A percentile compares a stretch with the other conserved stretches of the same genome.
phyloP scores from a whole-genome alignment of 345 rosid genomes.

The Eucalyptus microcorys region DNA sequence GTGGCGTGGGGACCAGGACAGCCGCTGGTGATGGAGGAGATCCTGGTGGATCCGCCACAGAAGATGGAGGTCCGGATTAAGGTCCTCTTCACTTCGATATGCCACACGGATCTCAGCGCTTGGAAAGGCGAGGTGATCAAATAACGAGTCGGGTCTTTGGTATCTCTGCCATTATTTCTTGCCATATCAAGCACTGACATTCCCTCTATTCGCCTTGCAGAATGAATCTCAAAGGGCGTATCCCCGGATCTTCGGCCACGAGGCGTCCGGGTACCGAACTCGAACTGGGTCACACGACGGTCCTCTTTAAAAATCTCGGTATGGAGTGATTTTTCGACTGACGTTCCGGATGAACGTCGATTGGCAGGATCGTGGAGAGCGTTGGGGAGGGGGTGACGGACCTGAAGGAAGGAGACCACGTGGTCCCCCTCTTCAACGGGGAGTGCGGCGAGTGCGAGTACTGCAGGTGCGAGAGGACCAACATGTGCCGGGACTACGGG shows the following conservation, averaged over 20 bases:
- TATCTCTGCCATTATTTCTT: background rate
- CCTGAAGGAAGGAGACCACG: constrained; percentile 47
- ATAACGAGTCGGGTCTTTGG: background rate
- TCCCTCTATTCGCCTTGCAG: background rate
- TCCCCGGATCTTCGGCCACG: constrained; percentile 69
- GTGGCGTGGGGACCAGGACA: constrained; percentile 44
- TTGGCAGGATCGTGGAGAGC: constrained; percentile 47
- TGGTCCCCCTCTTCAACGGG: constrained; percentile 55
- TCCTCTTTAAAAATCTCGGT: background rate
- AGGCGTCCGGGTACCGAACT: constrained; percentile 57
- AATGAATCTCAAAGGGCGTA: constrained; percentile 50
- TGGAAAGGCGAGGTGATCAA: constrained; percentile 48
- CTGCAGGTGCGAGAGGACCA: constrained; percentile 26
- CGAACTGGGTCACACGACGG: background rate
- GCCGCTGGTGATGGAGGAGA: constrained; percentile 38
- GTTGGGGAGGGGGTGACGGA: constrained; percentile 54
- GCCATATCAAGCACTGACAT: background rate
- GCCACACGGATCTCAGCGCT: constrained; percentile 57
- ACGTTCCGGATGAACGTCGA: background rate
- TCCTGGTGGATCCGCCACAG: constrained; percentile 54
- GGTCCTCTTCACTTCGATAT: constrained; percentile 48
- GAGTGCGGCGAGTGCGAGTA: constrained; percentile 56
- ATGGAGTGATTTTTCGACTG: background rate
- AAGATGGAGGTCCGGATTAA: constrained; percentile 51
- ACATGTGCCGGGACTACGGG: constrained; percentile 29